Evolutionary conservation across 805 yeast species (phyloP).

Genomic region (Cyberlindnera mrakii): DNA sequence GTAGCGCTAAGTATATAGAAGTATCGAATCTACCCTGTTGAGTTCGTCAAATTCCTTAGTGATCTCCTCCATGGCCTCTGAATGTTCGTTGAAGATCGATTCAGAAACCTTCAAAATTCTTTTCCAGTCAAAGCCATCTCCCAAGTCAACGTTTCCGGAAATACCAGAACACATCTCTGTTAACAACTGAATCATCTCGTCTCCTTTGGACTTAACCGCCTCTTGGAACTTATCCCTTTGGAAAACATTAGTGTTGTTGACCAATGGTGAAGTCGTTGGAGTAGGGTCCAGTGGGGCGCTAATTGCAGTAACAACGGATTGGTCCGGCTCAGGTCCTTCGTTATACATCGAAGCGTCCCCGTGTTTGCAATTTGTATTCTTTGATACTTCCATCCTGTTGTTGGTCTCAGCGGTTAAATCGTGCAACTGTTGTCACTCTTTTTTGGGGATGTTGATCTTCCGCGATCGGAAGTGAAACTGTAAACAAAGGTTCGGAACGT

Average conservation of each 20-base stretch:
- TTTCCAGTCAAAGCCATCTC: not conserved
- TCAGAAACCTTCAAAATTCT: constrained; percentile 12
- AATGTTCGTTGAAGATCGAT: constrained; percentile 15
- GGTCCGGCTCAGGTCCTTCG: too few relatives aligned
- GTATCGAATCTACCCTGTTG: constrained; percentile 11
- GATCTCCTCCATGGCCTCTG: constrained; percentile 16
- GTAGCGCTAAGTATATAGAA: not conserved
- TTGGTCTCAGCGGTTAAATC: too few relatives aligned
- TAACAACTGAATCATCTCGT: not conserved
- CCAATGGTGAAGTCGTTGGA: not conserved
- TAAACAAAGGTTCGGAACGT: too few relatives aligned
- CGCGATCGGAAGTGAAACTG: too few relatives aligned
- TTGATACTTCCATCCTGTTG: too few relatives aligned
- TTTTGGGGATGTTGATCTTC: too few relatives aligned
- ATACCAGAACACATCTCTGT: not conserved
- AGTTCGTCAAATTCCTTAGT: constrained; percentile 19
- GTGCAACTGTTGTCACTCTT: too few relatives aligned
- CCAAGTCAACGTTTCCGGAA: not conserved
- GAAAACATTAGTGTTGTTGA: too few relatives aligned
- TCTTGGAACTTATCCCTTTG: not conserved
- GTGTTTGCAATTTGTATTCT: too few relatives aligned
- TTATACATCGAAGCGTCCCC: too few relatives aligned
- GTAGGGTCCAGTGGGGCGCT: not conserved
- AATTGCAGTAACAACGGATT: not conserved
- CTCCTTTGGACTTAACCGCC: not conserved